phyloP scores from a whole-genome alignment of 2,329 filamentous ascomycete genomes.

The Aspergillus transmontanensis region DNA sequence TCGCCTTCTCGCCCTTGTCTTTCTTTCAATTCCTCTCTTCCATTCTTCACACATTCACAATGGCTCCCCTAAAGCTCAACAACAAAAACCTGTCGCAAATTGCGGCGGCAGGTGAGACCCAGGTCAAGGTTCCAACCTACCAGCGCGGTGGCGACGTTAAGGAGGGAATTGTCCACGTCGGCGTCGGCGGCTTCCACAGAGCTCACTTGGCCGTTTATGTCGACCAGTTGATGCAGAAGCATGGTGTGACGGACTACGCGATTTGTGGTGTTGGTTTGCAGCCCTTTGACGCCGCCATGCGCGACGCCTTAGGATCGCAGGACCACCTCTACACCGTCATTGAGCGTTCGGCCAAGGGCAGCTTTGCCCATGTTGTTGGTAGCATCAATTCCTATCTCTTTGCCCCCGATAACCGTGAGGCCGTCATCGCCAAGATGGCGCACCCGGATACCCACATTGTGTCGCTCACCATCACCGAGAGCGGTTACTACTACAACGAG shows the following conservation, averaged over 20 bases:
- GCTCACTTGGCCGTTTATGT: constrained; percentile 58
- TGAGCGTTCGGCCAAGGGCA: constrained; percentile 57
- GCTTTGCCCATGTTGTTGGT: constrained; percentile 51
- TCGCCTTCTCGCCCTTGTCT: not conserved
- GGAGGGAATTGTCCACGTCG: constrained; percentile 59
- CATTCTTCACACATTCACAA: constrained; percentile 17
- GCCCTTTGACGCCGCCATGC: constrained; percentile 55
- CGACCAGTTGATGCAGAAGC: constrained; percentile 52
- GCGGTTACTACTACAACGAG: constrained; percentile 61
- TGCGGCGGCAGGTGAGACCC: constrained; percentile 24
- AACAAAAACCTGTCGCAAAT: constrained; percentile 44
- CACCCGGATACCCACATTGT: constrained; percentile 58
- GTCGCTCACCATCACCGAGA: constrained; percentile 59
- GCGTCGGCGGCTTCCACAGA: constrained; percentile 59
- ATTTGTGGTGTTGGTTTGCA: constrained; percentile 57
- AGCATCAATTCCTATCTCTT: constrained; percentile 58
- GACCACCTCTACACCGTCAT: constrained; percentile 58
- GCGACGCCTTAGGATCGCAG: constrained; percentile 52
- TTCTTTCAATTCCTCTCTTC: not conserved
- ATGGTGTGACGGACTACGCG: constrained; percentile 50
- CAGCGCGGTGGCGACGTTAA: constrained; percentile 48
- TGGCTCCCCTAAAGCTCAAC: constrained; percentile 43
- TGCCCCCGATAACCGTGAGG: constrained; percentile 55
- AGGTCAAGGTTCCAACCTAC: constrained; percentile 48
- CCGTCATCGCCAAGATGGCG: constrained; percentile 59